phyloP scores from a whole-genome alignment of 169 alveolate genomes.

The Cryptosporidium andersoni region DNA sequence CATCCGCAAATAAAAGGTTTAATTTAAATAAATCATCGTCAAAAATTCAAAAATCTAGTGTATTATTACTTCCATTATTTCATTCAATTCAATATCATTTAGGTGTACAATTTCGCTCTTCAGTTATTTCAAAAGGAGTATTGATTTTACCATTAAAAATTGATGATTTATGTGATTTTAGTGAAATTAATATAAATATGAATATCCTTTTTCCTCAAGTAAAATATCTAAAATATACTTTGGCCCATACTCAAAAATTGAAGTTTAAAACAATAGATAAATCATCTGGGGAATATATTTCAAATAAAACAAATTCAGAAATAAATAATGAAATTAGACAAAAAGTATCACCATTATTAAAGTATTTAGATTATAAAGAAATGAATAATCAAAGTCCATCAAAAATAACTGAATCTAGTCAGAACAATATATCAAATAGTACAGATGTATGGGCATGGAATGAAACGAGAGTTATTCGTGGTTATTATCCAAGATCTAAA shows the following conservation, averaged over 20 bases:
- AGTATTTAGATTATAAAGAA: conserved; percentile 10
- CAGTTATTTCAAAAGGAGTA: conserved; percentile 23
- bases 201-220: conserved; percentile 60
- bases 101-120: conserved; percentile 51
- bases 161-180: conserved; percentile 70
- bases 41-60: conserved; percentile 24
- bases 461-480: conserved; percentile 65
- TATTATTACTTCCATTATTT: conserved; percentile 41
- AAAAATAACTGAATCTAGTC: too few species aligned
- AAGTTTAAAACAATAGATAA: too few species aligned
- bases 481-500: conserved; percentile 56
- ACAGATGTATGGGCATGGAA: conserved; percentile 60
- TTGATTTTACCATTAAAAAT: conserved; percentile 51
- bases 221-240: conserved; percentile 50
- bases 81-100: conserved; percentile 61
- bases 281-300: too few species aligned
- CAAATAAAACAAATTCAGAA: conserved; percentile 29
- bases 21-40: conserved; percentile 16
- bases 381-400: neutral
- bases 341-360: conserved; percentile 30
- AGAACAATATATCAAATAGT: too few species aligned
- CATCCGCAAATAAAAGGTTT: conserved; percentile 64
- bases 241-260: conserved; percentile 55
- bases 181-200: conserved; percentile 30
- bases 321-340: conserved; percentile 1